Evolutionary conservation across 2,329 filamentous ascomycete genomes (phyloP).

Genomic region (Hypoxylon sp.): DNA sequence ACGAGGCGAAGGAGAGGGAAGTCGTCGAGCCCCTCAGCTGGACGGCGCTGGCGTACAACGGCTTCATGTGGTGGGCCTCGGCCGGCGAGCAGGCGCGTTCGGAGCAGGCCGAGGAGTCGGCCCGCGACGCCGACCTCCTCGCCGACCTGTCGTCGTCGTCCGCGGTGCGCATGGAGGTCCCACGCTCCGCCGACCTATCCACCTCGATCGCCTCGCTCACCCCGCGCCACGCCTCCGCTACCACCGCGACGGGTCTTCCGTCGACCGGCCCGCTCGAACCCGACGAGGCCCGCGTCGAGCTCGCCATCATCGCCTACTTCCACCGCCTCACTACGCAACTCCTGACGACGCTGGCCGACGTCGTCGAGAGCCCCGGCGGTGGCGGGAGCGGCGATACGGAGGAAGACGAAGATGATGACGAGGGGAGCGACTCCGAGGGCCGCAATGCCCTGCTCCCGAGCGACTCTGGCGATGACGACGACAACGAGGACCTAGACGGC

Average conservation of each 20-base stretch:
- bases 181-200: conserved; percentile 45
- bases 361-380: conserved; percentile 57
- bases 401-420: conserved; percentile 51
- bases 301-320: conserved; percentile 81
- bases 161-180: conserved; percentile 44
- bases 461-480: conserved; percentile 27
- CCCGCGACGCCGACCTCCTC: conserved; percentile 63
- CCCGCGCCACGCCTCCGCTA: conserved; percentile 41
- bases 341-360: conserved; percentile 66
- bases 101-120: conserved; percentile 66
- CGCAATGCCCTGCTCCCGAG: conserved; percentile 25
- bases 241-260: background rate
- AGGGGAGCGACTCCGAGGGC: conserved; percentile 48
- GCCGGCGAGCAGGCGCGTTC: conserved; percentile 75
- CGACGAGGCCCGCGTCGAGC: conserved; percentile 64
- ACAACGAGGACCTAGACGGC: conserved; percentile 50
- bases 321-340: conserved; percentile 76
- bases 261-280: conserved; percentile 43
- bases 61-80: conserved; percentile 91
- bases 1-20: conserved; percentile 47
- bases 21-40: conserved; percentile 71
- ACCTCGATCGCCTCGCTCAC: conserved; percentile 57
- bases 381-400: conserved; percentile 50
- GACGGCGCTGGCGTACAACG: conserved; percentile 79
- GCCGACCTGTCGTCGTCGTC: conserved; percentile 55